Conservation (phyloP, 2,329 filamentous ascomycete genomes). For the Podosphaera aphanis region DNA sequence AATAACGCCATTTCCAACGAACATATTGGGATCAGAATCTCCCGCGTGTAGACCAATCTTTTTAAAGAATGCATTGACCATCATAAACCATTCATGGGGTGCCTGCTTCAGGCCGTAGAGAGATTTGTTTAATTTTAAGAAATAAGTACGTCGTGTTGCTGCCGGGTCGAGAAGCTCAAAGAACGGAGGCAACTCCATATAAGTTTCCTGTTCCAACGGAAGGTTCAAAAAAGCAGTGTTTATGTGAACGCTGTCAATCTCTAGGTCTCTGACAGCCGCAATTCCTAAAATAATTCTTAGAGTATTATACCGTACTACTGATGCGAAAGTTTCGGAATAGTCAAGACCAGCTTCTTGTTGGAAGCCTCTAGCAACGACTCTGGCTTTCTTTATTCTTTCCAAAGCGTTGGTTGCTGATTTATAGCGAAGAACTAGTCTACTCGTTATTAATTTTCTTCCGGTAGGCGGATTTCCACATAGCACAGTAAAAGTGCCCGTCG, state of each 20-base stretch:
- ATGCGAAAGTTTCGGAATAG: background rate
- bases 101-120: background rate
- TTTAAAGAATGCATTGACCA: background rate
- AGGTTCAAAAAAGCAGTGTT: background rate
- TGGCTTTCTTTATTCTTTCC: background rate
- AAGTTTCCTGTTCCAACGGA: background rate
- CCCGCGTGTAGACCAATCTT: background rate
- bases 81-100: background rate
- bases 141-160: background rate
- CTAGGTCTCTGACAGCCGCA: background rate
- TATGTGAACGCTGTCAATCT: background rate
- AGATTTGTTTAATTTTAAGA: background rate
- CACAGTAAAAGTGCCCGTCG: background rate
- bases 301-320: background rate
- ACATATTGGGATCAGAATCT: too few species aligned
- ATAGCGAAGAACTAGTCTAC: background rate
- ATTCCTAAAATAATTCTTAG: background rate
- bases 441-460: background rate
- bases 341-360: background rate
- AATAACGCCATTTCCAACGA: too few species aligned
- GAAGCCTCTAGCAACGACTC: background rate
- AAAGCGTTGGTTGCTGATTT: background rate
- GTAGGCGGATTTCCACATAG: background rate
- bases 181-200: background rate
- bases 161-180: background rate